phyloP scores from a whole-genome alignment of 2,329 filamentous ascomycete genomes.

The Ophidiomyces ophidiicola region DNA sequence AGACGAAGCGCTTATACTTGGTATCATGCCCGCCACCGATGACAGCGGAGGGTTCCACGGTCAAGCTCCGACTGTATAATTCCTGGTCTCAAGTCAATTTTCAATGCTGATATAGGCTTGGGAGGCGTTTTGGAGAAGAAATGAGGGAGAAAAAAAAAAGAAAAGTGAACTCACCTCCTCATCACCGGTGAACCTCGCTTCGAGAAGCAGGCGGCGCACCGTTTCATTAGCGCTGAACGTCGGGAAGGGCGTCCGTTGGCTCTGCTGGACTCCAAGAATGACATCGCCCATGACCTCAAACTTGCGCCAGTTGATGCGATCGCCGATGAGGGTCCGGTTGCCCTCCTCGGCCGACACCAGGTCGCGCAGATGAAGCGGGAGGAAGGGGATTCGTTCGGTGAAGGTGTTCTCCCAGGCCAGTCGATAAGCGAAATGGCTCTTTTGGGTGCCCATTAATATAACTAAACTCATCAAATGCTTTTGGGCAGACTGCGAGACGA shows the following conservation, averaged over 20 bases:
- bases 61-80: conserved; percentile 47
- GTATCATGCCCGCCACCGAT: conserved; percentile 20
- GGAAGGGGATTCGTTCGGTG: conserved; percentile 79
- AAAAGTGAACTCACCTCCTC: conserved; percentile 59
- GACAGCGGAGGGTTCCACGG: conserved; percentile 38
- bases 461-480: conserved; percentile 81
- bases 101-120: neutral
- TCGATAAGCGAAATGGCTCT: conserved; percentile 90
- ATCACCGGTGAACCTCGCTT: conserved; percentile 69
- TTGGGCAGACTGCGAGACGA: conserved; percentile 58
- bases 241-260: conserved; percentile 69
- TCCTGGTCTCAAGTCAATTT: conserved; percentile 32
- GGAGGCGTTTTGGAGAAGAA: neutral
- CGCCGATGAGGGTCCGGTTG: conserved; percentile 75
- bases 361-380: conserved; percentile 79
- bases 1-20: conserved; percentile 34
- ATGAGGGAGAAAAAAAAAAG: no score
- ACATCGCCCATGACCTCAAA: conserved; percentile 94
- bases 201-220: conserved; percentile 62
- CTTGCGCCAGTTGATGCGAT: conserved; percentile 93
- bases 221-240: conserved; percentile 49
- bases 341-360: conserved; percentile 86
- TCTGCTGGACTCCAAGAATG: conserved; percentile 78
- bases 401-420: conserved; percentile 94
- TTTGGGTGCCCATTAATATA: conserved; percentile 84